Conservation (phyloP, 2,329 filamentous ascomycete genomes). For the Tolypocladium endophyticum region DNA sequence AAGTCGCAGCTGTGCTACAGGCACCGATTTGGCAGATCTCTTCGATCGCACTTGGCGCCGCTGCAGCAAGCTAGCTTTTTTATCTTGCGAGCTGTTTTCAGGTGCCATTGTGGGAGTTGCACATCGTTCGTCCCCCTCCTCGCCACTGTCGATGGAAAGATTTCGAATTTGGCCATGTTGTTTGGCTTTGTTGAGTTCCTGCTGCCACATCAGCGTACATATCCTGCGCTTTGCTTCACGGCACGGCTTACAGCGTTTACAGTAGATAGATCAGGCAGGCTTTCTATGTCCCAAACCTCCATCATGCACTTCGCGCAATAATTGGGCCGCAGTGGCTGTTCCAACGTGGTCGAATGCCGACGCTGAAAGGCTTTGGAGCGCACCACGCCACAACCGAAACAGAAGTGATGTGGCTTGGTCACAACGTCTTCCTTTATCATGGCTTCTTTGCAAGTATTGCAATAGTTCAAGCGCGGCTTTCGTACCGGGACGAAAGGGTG, state of each 20-base stretch:
- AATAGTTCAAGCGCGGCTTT: conserved; percentile 21
- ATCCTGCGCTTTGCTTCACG: too few relatives aligned
- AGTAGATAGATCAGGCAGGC: conserved; percentile 14
- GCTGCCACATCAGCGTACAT: neutral
- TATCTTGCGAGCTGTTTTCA: too few relatives aligned
- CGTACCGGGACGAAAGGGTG: conserved; percentile 15
- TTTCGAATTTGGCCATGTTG: neutral
- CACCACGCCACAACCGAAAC: conserved; percentile 20
- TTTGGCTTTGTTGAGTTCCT: neutral
- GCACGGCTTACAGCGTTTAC: conserved; percentile 13
- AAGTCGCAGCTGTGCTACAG: neutral
- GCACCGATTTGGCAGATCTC: neutral
- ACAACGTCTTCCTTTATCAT: conserved; percentile 11
- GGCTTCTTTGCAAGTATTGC: conserved; percentile 20
- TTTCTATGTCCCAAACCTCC: conserved; percentile 13
- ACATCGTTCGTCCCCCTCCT: neutral
- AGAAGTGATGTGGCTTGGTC: conserved; percentile 24
- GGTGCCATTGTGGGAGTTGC: neutral
- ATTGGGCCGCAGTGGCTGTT: conserved; percentile 17
- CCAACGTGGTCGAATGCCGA: conserved; percentile 9
- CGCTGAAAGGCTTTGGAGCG: conserved; percentile 15
- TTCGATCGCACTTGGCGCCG: neutral
- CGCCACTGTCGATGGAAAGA: neutral
- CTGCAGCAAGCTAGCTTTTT: neutral
- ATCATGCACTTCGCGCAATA: conserved; percentile 19